phyloP scores from a whole-genome alignment of 768 basidiomycete species.

The Termitomyces sp. region DNA sequence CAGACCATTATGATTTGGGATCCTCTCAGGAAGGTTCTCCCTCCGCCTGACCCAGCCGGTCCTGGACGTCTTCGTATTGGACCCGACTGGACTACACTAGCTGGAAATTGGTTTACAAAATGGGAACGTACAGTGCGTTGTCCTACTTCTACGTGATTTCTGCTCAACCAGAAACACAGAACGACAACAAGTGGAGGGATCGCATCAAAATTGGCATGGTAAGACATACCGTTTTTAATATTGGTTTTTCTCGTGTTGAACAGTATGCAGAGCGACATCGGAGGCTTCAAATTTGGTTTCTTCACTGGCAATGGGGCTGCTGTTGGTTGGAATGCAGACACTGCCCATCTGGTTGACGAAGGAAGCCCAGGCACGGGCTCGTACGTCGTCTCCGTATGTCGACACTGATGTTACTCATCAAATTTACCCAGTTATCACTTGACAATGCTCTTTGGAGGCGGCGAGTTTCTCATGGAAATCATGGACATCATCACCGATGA shows the following conservation, averaged over 20 bases:
- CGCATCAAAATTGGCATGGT: constrained; percentile 37
- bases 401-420: not conserved
- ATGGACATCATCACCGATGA: constrained; percentile 38
- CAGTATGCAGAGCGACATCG: constrained; percentile 29
- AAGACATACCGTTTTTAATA: not conserved
- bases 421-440: constrained; percentile 26
- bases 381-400: constrained; percentile 20
- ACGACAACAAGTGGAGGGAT: constrained; percentile 34
- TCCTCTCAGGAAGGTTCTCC: constrained; percentile 27
- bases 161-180: constrained; percentile 25
- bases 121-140: constrained; percentile 35
- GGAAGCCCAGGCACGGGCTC: constrained; percentile 32
- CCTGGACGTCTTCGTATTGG: constrained; percentile 36
- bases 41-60: constrained; percentile 33
- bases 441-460: constrained; percentile 36
- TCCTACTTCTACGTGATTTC: not conserved
- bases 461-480: constrained; percentile 40
- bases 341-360: constrained; percentile 36
- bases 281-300: constrained; percentile 34
- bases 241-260: not conserved
- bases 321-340: constrained; percentile 39
- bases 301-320: constrained; percentile 36
- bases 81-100: constrained; percentile 37
- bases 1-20: constrained; percentile 40
- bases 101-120: constrained; percentile 40